A percentile compares a stretch with the other conserved stretches of the same genome.
Evolutionary conservation across 768 basidiomycete genomes (phyloP).

Genomic region (Termitomyces sp.): DNA sequence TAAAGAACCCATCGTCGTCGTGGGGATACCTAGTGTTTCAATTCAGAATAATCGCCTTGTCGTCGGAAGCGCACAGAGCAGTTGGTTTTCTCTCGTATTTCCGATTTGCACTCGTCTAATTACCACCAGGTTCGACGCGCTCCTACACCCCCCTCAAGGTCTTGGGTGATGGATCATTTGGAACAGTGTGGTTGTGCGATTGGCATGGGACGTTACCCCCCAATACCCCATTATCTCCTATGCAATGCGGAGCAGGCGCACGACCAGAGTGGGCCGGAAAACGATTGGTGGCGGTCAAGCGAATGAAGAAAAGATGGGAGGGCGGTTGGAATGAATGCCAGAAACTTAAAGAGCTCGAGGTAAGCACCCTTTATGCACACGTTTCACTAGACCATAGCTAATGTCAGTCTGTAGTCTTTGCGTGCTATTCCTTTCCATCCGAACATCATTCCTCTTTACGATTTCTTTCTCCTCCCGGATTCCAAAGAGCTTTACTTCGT

Average conservation of each 20-base stretch:
- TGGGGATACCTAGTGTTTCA: constrained; percentile 73
- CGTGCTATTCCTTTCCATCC: constrained; percentile 93
- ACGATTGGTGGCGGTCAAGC: constrained; percentile 92
- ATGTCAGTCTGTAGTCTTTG: constrained; percentile 61
- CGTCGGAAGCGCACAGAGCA: constrained; percentile 67
- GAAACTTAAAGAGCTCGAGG: constrained; percentile 92
- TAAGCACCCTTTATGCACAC: constrained; percentile 29
- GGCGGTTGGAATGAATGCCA: constrained; percentile 98
- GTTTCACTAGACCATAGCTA: constrained; percentile 8
- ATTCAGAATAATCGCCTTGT: constrained; percentile 64
- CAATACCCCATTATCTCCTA: constrained; percentile 85
- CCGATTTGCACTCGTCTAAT: constrained; percentile 7
- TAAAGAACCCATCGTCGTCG: constrained; percentile 62
- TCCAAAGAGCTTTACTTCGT: constrained; percentile 98
- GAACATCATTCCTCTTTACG: constrained; percentile 97
- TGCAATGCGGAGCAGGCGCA: constrained; percentile 93
- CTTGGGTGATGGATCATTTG: constrained; percentile 97
- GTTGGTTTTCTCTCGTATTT: constrained; percentile 38
- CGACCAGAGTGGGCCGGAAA: constrained; percentile 93
- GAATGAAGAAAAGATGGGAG: constrained; percentile 98
- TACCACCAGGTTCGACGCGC: constrained; percentile 65
- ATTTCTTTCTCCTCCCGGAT: constrained; percentile 95
- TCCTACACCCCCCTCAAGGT: constrained; percentile 95
- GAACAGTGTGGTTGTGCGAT: constrained; percentile 98
- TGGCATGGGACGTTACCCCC: constrained; percentile 96